These are phyloP conservation scores for Geotrichum citri-aurantii DNA, from an alignment of 1,139 yeast genomes.

Conservation along the genomic window DNA sequence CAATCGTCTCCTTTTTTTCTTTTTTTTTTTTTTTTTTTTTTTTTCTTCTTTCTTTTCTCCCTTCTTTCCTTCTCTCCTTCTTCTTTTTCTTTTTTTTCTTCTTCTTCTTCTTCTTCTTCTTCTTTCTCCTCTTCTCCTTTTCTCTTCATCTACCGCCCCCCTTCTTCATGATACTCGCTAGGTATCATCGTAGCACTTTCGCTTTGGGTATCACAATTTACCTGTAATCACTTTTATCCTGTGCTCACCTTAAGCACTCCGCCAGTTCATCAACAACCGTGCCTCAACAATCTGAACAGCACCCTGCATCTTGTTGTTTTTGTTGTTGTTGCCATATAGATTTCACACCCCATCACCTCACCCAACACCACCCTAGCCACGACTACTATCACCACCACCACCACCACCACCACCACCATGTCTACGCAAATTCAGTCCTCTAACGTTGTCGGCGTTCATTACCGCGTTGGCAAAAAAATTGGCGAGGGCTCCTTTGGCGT, in stretches of 20 bases:
- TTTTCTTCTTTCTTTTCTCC: neutral
- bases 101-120: slow-evolving; percentile 2
- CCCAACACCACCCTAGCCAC: slow-evolving; percentile 59
- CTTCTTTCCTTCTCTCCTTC: slow-evolving; percentile 5
- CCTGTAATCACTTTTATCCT: neutral
- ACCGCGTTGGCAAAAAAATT: slow-evolving; percentile 91
- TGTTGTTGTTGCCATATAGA: neutral
- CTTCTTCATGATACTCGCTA: neutral
- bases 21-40: slow-evolving; percentile 5
- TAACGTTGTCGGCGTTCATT: slow-evolving; percentile 66
- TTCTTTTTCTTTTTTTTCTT: slow-evolving; percentile 3
- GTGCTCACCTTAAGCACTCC: neutral
- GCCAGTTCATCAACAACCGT: neutral
- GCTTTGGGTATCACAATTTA: neutral
- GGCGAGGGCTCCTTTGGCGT: slow-evolving; percentile 99
- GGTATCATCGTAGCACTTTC: neutral
- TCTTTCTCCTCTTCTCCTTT: slow-evolving; percentile 6
- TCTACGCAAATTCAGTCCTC: slow-evolving; percentile 26
- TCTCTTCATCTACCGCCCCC: neutral
- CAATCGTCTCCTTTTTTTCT: neutral
- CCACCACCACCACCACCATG: slow-evolving; percentile 40
- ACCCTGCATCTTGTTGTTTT: neutral
- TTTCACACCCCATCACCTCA: slow-evolving; percentile 27
- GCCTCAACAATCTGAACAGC: slow-evolving; percentile 84
- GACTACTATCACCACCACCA: slow-evolving; percentile 27